Base-by-base conservation (phyloP, 306 rosid genomes). In the Acacia confusa region DNA sequence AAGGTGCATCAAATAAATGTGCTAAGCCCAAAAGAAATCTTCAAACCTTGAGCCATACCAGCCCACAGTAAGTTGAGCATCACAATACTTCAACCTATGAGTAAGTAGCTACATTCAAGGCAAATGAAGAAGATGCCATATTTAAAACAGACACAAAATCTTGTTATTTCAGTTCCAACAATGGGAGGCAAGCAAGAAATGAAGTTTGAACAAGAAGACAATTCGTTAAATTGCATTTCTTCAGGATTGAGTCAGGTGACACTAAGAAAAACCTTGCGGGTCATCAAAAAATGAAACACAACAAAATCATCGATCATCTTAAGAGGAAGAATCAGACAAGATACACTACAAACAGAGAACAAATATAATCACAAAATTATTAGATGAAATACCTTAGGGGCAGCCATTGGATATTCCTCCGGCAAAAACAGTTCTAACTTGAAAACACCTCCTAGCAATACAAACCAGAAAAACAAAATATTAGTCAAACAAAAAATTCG, bases 401-500 rank as follows among this genome's bases (percentile, higher is more conserved):
- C 98, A 85, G 98, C 96, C 98, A 94, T 94, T 67, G 98, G 98
- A 86, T 94, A 94, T 83, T 94, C 98, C 85, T 92, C 98, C 4
- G 98, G 97, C 82, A 94, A 88, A 86, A 94, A 94, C 43, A 94
- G 86, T 81, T 94, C 98, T 88, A 94, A 86, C 87, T 94, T 94
- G 90, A 94, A 94, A 73, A 94, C 98, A 43, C 98, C 98, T 34
- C 98, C 98, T 94, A 85, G 50, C 55, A 75, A 76, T 75, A 53
- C 77, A 81, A 75, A 75, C 25, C 24, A 74, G 4, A 84, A 85
- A 65, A 28, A 64, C 9, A 34, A 57, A 8, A 87, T 30, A 71
- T 74, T 8, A 61, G 57, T 71, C 55, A 53, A 7, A 22, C 17
- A 41, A 69, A 34, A 68, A 20, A 1, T 41, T 32, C 14, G 19